Evolutionary conservation across 23 red algal genomes (phyloP), one percentile per base, ranked within the genome.

Genomic region (Gracilariopsis chorda): DNA sequence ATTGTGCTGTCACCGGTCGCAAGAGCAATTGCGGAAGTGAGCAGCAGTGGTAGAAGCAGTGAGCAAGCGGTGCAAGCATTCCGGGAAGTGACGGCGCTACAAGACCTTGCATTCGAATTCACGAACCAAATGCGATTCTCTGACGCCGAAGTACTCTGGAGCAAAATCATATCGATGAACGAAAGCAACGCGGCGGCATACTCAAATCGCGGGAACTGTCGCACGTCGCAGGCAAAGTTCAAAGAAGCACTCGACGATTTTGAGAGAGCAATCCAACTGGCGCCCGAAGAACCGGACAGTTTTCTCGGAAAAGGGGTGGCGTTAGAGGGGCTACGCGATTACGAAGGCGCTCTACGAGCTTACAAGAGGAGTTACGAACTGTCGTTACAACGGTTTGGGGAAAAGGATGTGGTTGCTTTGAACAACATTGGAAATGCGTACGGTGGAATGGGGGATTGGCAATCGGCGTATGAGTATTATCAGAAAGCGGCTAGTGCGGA

Each of bases 401-500:
- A 47, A 30, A 20, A 58, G 32, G 92, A 95, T 30, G 46, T 84
- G 3, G 92, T 88, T 11, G 86, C 92, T 2, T 34, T 83, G 16
- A 95, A 95, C 62, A 95, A 95, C 23, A 80, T 80, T 3, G 92
- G 92, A 42, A 95, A 95, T 57, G 92, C 92, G 7, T 82, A 81
- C 65, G 92, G 68, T 0, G 74, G 45, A 13, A 37, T 75, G 21
- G 77, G 60, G 21, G 62, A 92, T 20, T 92, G 88, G 88, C 28
- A 81, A 36, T 36, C 52, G 24, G 88, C 88, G 0, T 71, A 28
- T 35, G 60, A 55, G 10, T 43, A 52, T 55, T 95, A 80, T 40
- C 53, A 95, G 17, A 17, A 36, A 13, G 92, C 92, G 13, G 73
- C 82, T 11, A 13, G 27, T 49, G 30, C 76, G 47, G 77, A 88